Percentiles rank a stretch among this genome's conserved stretches.
phyloP scores from a whole-genome alignment of 345 rosid species.

The Gossypium stocksii region DNA sequence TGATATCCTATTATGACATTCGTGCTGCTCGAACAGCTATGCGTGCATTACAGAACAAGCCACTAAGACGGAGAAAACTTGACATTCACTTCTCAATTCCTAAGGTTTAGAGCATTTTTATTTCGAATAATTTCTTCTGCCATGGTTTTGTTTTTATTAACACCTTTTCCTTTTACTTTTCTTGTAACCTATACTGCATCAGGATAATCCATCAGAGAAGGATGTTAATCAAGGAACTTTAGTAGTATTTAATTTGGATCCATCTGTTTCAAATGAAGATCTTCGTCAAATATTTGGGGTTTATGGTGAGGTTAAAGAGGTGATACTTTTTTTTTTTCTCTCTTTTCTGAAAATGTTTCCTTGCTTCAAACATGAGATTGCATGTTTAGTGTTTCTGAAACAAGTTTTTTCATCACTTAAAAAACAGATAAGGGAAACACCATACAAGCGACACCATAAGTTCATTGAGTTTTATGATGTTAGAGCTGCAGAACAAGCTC shows the following conservation, averaged over 20 bases:
- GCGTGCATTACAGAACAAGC: slow-evolving; percentile 65
- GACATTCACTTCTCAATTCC: slow-evolving; percentile 87
- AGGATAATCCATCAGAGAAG: slow-evolving; percentile 83
- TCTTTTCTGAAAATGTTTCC: not conserved
- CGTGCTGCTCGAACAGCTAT: slow-evolving; percentile 78
- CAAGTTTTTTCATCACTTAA: slow-evolving; percentile 23
- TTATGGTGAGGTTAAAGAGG: slow-evolving; percentile 84
- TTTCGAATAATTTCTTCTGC: not conserved
- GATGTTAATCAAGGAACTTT: slow-evolving; percentile 81
- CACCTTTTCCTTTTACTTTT: not conserved
- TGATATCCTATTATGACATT: slow-evolving; percentile 77
- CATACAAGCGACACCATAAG: slow-evolving; percentile 80
- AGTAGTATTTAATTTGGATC: slow-evolving; percentile 71
- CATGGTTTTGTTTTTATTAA: not conserved
- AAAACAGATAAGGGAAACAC: slow-evolving; percentile 76
- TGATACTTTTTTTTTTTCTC: slow-evolving; percentile 17
- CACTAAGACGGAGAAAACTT: slow-evolving; percentile 63
- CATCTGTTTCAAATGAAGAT: slow-evolving; percentile 69
- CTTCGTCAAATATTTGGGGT: slow-evolving; percentile 64
- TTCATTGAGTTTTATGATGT: slow-evolving; percentile 80
- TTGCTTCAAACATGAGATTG: not conserved
- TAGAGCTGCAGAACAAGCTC: slow-evolving; percentile 75
- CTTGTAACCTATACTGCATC: not conserved
- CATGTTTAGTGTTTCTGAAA: slow-evolving; percentile 25
- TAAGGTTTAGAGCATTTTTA: slow-evolving; percentile 38